These are phyloP conservation scores for Mycena amicta DNA, from an alignment of 768 basidiomycete species.

Conservation along the genomic window DNA sequence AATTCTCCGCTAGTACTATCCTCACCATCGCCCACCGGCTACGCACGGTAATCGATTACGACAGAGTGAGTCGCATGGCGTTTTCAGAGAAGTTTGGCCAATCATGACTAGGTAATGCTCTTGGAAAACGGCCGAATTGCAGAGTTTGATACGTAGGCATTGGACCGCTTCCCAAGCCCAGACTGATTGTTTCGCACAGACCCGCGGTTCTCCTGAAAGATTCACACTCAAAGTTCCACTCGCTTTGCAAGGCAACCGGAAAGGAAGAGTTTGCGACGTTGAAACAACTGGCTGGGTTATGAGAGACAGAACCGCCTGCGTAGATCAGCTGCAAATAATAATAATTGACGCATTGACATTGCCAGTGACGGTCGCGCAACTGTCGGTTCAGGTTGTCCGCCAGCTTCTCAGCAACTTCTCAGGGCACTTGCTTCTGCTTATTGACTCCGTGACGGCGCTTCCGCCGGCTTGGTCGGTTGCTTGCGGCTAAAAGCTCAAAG, in stretches of 20 bases:
- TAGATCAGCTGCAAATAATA: no score
- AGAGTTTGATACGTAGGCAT: conserved; percentile 65
- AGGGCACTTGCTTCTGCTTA: no score
- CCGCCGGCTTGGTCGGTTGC: no score
- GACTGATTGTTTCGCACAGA: conserved; percentile 29
- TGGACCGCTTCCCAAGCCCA: no score
- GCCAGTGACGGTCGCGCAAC: no score
- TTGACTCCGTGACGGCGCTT: no score
- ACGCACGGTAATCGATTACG: conserved; percentile 82
- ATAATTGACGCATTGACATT: no score
- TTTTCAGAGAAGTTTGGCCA: background rate
- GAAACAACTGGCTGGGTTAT: conserved; percentile 63
- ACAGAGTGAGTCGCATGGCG: conserved; percentile 53
- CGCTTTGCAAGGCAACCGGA: conserved; percentile 74
- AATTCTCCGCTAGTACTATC: conserved; percentile 41
- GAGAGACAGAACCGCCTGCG: conserved; percentile 24
- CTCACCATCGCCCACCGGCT: conserved; percentile 82
- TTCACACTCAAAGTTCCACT: conserved; percentile 61
- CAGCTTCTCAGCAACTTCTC: no score
- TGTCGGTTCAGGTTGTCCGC: no score
- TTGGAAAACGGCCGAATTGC: conserved; percentile 78
- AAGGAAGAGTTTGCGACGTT: conserved; percentile 69
- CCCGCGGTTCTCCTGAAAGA: conserved; percentile 60
- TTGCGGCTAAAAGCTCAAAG: no score
- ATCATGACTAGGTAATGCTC: conserved; percentile 62